These are phyloP conservation scores for Cercospora janseana DNA, from an alignment of 2,329 filamentous ascomycete species.

Conservation along the genomic window DNA sequence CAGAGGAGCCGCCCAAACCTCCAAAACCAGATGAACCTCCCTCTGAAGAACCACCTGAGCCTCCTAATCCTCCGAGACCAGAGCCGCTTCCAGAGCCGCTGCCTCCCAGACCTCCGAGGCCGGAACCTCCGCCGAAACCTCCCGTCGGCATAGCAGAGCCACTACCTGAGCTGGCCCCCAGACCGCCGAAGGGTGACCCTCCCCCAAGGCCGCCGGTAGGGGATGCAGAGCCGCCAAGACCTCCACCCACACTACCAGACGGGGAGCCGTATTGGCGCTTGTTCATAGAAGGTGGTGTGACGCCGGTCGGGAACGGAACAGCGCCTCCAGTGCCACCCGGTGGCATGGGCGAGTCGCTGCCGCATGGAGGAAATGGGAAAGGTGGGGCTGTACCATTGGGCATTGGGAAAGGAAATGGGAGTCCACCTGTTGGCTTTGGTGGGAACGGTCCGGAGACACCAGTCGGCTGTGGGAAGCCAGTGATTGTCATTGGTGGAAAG, in stretches of 20 bases:
- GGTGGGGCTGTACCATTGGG: constrained; percentile 4
- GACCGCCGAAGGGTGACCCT: too few relatives aligned
- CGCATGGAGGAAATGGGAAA: neutral
- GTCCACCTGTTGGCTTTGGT: neutral
- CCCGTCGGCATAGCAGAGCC: constrained; percentile 8
- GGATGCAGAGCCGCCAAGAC: constrained; percentile 2
- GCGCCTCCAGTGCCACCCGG: constrained; percentile 4
- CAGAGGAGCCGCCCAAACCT: constrained; percentile 4
- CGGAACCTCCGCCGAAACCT: constrained; percentile 11
- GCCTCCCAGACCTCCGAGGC: constrained; percentile 2
- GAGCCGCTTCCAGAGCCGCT: neutral
- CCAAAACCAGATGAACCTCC: constrained; percentile 16
- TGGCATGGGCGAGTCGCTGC: neutral
- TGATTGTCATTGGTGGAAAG: constrained; percentile 9
- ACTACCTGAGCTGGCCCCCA: neutral
- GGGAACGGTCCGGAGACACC: neutral
- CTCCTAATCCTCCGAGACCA: constrained; percentile 4
- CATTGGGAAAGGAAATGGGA: neutral
- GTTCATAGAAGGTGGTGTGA: neutral
- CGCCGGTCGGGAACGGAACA: neutral
- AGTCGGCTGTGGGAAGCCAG: neutral
- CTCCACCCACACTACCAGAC: constrained; percentile 1
- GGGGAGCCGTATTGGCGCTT: neutral
- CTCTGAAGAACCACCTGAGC: too few relatives aligned
- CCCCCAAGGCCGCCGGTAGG: too few relatives aligned